Evolutionary conservation across 2,329 filamentous ascomycete genomes (phyloP).

Genomic region (Aspergillus melleus): DNA sequence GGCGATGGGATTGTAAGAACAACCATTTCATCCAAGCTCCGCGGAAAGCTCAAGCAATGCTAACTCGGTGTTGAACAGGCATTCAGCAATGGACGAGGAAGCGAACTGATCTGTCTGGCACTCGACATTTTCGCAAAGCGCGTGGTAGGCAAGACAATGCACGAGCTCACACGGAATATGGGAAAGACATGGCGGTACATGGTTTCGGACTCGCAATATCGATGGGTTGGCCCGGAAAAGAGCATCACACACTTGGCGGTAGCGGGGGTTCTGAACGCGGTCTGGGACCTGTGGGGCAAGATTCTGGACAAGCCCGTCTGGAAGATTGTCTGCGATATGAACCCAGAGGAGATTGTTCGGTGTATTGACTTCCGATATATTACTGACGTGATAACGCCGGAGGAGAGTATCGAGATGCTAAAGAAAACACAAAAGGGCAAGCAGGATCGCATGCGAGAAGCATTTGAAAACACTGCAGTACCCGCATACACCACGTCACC

Average conservation of each 20-base stretch:
- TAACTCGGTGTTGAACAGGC: conserved; percentile 29
- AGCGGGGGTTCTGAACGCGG: conserved; percentile 82
- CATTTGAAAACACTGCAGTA: conserved; percentile 71
- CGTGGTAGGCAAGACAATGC: conserved; percentile 72
- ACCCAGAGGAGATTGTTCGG: conserved; percentile 77
- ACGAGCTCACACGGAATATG: conserved; percentile 76
- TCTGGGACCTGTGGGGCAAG: conserved; percentile 97
- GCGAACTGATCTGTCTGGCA: conserved; percentile 86
- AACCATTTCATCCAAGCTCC: neutral
- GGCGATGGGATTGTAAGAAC: neutral
- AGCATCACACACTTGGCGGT: conserved; percentile 91
- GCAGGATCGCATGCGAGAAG: conserved; percentile 69
- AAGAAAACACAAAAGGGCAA: conserved; percentile 67
- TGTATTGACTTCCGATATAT: conserved; percentile 96
- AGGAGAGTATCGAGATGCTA: conserved; percentile 75
- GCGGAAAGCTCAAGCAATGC: neutral
- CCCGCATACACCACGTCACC: conserved; percentile 89
- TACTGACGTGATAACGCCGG: conserved; percentile 82
- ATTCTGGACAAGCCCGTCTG: conserved; percentile 82
- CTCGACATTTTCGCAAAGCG: conserved; percentile 77
- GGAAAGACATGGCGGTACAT: conserved; percentile 87
- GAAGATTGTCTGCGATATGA: conserved; percentile 88
- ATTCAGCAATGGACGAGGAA: conserved; percentile 65
- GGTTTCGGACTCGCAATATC: conserved; percentile 85
- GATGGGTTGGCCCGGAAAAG: conserved; percentile 94